Percentiles rank a stretch among this genome's conserved stretches.
These are phyloP conservation scores for Mycena venus DNA, from an alignment of 768 basidiomycete genomes.

Conservation along the genomic window DNA sequence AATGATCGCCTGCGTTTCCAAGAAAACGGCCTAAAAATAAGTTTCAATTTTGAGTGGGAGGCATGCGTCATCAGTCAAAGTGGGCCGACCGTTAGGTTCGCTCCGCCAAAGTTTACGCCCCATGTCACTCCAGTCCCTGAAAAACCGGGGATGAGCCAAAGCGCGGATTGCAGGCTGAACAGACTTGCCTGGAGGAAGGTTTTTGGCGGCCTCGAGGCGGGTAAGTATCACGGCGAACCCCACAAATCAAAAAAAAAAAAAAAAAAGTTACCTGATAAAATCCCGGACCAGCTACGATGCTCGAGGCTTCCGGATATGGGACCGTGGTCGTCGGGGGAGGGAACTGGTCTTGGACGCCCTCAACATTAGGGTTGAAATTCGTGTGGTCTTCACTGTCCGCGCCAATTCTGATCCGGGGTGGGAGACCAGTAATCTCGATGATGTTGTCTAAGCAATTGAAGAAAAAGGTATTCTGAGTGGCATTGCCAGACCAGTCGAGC, in stretches of 20 bases:
- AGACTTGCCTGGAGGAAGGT: constrained; percentile 61
- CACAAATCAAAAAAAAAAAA: not conserved
- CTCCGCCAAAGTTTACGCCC: constrained; percentile 74
- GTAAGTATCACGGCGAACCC: not conserved
- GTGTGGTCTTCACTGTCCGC: constrained; percentile 73
- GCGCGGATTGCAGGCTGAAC: constrained; percentile 5
- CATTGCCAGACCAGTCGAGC: constrained; percentile 74
- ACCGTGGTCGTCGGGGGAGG: constrained; percentile 60
- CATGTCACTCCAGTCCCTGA: constrained; percentile 74
- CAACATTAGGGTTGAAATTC: constrained; percentile 61
- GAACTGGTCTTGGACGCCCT: constrained; percentile 64
- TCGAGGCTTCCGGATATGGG: constrained; percentile 77
- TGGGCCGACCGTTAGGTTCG: constrained; percentile 57
- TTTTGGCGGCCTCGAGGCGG: constrained; percentile 53
- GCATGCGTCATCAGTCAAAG: not conserved
- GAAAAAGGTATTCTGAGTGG: constrained; percentile 68
- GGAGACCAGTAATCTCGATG: constrained; percentile 62
- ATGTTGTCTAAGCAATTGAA: constrained; percentile 71
- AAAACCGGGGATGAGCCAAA: constrained; percentile 9
- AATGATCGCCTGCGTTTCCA: constrained; percentile 61
- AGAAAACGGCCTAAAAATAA: constrained; percentile 49
- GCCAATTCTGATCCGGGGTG: constrained; percentile 69
- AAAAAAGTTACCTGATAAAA: constrained; percentile 55
- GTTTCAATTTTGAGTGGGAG: constrained; percentile 11
- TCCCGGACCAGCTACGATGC: constrained; percentile 67